These are phyloP conservation scores for Yamadazyma akitaensis DNA, from an alignment of 805 yeast species.

Conservation along the genomic window DNA sequence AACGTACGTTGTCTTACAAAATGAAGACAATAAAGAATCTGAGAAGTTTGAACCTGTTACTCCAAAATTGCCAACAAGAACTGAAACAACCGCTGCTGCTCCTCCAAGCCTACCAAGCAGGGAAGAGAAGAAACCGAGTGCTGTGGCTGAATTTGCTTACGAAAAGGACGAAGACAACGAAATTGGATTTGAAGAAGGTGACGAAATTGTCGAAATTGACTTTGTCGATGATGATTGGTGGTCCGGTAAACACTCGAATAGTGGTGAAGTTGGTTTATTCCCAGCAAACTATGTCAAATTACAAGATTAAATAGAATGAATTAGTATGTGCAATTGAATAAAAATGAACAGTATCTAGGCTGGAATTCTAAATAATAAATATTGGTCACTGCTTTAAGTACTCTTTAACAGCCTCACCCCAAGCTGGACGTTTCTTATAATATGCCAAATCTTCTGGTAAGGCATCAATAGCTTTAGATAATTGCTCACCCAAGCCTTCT, in stretches of 20 bases:
- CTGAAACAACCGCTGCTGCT: constrained; percentile 6
- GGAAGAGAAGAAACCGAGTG: constrained; percentile 31
- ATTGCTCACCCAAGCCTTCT: constrained; percentile 31
- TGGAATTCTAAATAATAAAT: too few species aligned
- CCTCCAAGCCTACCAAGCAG: constrained; percentile 18
- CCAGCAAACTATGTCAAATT: constrained; percentile 81
- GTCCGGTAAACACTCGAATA: constrained; percentile 67
- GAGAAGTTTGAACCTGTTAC: constrained; percentile 7
- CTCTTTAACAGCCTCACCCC: constrained; percentile 39
- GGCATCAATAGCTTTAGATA: constrained; percentile 31
- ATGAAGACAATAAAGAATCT: constrained; percentile 15
- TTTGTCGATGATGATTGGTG: constrained; percentile 97
- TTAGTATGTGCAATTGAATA: not conserved
- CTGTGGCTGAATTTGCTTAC: constrained; percentile 72
- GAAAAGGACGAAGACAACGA: constrained; percentile 94
- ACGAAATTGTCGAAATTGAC: constrained; percentile 74
- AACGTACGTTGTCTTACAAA: constrained; percentile 44
- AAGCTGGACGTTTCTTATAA: constrained; percentile 33
- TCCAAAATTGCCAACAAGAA: constrained; percentile 16
- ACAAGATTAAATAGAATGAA: constrained; percentile 9
- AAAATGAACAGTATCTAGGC: too few species aligned
- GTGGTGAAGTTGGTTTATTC: constrained; percentile 80
- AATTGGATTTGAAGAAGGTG: constrained; percentile 80
- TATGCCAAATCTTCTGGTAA: constrained; percentile 38
- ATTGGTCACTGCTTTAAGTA: constrained; percentile 16